Evolutionary conservation across 2,329 filamentous ascomycete genomes (phyloP), one percentile per base, ranked within the genome.

Genomic region (Didymella pomorum): DNA sequence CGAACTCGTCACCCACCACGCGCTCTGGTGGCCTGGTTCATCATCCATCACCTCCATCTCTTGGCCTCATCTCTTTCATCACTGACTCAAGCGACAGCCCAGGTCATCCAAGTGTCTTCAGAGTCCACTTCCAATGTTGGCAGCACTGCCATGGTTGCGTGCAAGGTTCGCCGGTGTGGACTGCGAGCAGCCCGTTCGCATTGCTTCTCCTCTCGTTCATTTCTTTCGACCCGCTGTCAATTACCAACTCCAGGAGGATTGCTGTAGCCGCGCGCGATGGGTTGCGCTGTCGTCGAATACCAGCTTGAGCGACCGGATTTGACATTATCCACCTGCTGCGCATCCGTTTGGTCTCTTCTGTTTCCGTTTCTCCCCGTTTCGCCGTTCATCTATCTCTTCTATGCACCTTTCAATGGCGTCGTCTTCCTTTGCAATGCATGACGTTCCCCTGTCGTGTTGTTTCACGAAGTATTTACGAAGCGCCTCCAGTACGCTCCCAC

Each of bases 141-240:
- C 11, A 26, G 6, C 16, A 47, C 42, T 21, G 28, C 8, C 12
- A 42, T 43, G 4, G 20, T 33, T 47, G 29, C 20, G 18, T 44
- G 43, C 49, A 52, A 43, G 43, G 31, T 37, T 25, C 37, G 29
- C 25, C 31, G 4, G 16, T 25, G 20, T 29, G 29, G 23, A 18
- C 35, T 29, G n/a, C 26, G 28, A 46, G 14, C 8, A 28, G 31
- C 26, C 25, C 28, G 37, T 20, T n/a, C 18, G 9, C 25, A 37
- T 48, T 35, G 12, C 37, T 37, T 20, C 21, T 35, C 23, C 21
- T 41, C 44, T n/a, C n/a, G 23, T 41, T 45, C 56, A 41, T 51
- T n/a, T 44, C 39, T 42, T 28, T 39, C 20, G 45, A 44, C 50
- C 50, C 50, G n/a, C 50, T 42, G 21, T 50, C 45, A 50, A 21